A percentile compares a stretch with the other conserved stretches of the same genome.
phyloP scores from a whole-genome alignment of 768 basidiomycete species.

The Naganishia vaughanmartiniae region DNA sequence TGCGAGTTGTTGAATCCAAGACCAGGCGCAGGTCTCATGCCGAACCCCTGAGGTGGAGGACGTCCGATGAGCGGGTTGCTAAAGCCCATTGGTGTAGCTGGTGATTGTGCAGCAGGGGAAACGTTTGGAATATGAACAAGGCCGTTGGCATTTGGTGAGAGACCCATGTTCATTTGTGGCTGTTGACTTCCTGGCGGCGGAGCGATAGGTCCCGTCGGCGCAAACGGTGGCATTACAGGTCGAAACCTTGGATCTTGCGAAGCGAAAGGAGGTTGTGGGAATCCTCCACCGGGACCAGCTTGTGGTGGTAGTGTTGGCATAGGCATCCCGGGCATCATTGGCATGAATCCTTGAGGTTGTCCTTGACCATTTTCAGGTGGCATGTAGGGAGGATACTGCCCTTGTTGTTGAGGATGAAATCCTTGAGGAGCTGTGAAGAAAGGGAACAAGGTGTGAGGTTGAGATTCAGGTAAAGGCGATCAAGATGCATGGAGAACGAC shows the following conservation, averaged over 20 bases:
- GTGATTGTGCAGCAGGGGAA: constrained; percentile 4
- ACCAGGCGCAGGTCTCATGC: constrained; percentile 35
- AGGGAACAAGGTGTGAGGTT: not conserved
- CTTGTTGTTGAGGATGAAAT: constrained; percentile 6
- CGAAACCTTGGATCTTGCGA: constrained; percentile 25
- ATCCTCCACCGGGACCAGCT: constrained; percentile 25
- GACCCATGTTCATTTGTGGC: constrained; percentile 18
- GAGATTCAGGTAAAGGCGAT: not conserved
- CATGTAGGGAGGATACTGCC: constrained; percentile 39
- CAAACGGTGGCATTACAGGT: constrained; percentile 21
- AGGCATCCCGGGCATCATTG: constrained; percentile 27
- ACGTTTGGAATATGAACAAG: constrained; percentile 12
- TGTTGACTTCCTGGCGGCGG: constrained; percentile 20
- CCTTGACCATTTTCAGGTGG: constrained; percentile 29
- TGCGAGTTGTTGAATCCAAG: constrained; percentile 11
- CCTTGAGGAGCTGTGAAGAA: constrained; percentile 16
- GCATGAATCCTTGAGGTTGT: constrained; percentile 16
- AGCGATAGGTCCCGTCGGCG: constrained; percentile 6
- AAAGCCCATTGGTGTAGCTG: constrained; percentile 17
- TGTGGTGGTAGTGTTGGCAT: constrained; percentile 31
- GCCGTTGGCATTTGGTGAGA: constrained; percentile 12
- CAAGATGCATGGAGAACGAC: not conserved
- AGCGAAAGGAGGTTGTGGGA: constrained; percentile 46
- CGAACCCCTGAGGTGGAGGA: constrained; percentile 26
- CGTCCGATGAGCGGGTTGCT: constrained; percentile 21